Evolutionary conservation across 805 yeast species (phyloP), one percentile per base, ranked within the genome.

Genomic region (Pichia pseudocactophila): DNA sequence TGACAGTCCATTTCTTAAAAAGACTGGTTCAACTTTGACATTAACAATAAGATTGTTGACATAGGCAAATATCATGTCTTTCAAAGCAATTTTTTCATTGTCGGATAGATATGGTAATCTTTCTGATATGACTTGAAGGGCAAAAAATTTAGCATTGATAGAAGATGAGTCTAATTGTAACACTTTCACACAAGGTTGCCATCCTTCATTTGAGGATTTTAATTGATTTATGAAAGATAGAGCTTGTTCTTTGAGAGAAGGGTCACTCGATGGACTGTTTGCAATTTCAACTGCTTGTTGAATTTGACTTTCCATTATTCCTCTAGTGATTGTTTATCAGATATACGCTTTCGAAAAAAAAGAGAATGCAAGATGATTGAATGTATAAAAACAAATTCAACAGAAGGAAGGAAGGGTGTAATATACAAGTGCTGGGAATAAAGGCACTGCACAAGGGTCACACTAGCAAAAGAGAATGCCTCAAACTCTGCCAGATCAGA

Each of bases 241-340:
- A 13, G 81, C 82, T 60, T 78, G 81, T 48, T 72, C 76, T 55
- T 79, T 80, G 39, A 86, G 65, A 33, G 57, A 66, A 13, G 70
- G 64, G 58, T 82, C 86, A 9, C 80, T 73, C 20, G 79, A 68
- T 26, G 84, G 81, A 16, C 45, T 47, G 59, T 78, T 77, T 7
- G 95, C 96, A 48, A 87, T 77, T 48, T 76, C 80, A 37, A 89
- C 92, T 34, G 95, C 96, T 64, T 86, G 92, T 60, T 76, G 86
- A 54, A 89, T 81, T 68, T 88, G 55, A 36, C 38, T 64, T 67
- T 67, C 63, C 63, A 18, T 36, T 33, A 20, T 65, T 58, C n/a
- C n/a, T n/a, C n/a, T n/a, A n/a, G n/a, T n/a, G n/a, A n/a, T n/a
- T n/a, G n/a, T n/a, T n/a, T n/a, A n/a, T n/a, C n/a, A n/a, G n/a